Conservation (phyloP, 1,284 basidiomycete genomes). For the Ustilago hordei region DNA sequence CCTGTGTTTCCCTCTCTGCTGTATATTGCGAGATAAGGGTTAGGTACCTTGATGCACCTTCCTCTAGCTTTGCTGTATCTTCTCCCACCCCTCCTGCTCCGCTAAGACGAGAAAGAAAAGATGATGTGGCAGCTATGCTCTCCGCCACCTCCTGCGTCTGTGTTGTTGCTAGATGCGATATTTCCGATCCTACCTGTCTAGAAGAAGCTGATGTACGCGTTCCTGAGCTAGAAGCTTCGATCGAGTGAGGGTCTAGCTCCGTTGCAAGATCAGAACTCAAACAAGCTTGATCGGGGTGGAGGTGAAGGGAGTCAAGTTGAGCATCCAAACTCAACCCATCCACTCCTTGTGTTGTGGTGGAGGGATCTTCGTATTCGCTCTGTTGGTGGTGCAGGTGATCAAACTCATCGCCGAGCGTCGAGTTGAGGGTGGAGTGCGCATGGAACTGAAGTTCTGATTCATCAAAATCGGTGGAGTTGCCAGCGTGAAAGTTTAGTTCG, state of each 20-base stretch:
- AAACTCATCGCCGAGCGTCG: conserved; percentile 1
- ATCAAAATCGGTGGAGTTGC: background rate
- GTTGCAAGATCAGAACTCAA: conserved; percentile 13
- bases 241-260: conserved; percentile 1
- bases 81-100: background rate
- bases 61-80: conserved; percentile 31
- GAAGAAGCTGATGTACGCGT: background rate
- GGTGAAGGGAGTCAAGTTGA: conserved; percentile 13
- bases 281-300: conserved; percentile 8
- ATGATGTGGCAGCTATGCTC: conserved; percentile 5
- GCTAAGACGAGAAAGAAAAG: conserved; percentile 13
- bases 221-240: background rate
- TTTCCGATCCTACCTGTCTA: background rate
- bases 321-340: conserved; percentile 8
- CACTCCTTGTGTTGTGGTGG: background rate
- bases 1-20: conserved; percentile 37
- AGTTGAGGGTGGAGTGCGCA: background rate
- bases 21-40: conserved; percentile 32
- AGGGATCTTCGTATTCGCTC: background rate
- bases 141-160: background rate
- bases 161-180: background rate
- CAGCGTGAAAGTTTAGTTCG: conserved; percentile 16
- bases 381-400: background rate
- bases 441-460: conserved; percentile 14
- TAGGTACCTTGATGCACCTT: conserved; percentile 20